Evolutionary conservation across 2,329 filamentous ascomycete species (phyloP).

Genomic region (Cercospora canescens): DNA sequence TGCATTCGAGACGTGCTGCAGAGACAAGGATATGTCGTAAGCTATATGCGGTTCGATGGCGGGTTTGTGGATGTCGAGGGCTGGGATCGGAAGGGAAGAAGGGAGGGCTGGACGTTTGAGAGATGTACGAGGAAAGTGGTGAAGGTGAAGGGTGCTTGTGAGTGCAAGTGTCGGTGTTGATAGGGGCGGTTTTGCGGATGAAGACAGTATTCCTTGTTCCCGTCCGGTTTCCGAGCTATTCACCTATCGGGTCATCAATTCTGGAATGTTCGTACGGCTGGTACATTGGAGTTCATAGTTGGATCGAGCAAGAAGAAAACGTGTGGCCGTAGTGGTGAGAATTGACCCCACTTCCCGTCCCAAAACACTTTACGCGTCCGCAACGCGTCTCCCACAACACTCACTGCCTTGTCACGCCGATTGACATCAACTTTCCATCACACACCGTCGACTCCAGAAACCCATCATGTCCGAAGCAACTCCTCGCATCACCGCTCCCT

Average conservation of each 20-base stretch:
- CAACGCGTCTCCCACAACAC: slow-evolving; percentile 3
- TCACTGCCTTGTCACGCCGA: background rate
- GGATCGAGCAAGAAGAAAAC: background rate
- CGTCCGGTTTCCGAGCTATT: background rate
- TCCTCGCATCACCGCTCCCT: slow-evolving; percentile 78
- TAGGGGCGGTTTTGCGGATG: background rate
- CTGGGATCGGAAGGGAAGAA: background rate
- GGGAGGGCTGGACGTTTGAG: slow-evolving; percentile 1
- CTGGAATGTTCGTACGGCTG: background rate
- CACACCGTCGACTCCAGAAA: background rate
- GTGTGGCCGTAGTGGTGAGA: background rate
- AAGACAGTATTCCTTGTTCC: background rate
- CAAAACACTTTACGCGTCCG: slow-evolving; percentile 7
- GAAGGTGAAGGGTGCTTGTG: background rate
- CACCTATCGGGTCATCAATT: background rate
- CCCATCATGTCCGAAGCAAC: slow-evolving; percentile 69
- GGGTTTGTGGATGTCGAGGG: background rate
- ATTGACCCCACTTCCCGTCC: background rate
- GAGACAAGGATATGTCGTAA: background rate
- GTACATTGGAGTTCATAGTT: background rate
- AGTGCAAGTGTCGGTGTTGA: background rate
- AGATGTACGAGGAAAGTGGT: background rate
- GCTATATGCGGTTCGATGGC: background rate
- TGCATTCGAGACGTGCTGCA: background rate
- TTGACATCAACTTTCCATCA: background rate